Percentiles rank a stretch among this genome's conserved stretches.
These are phyloP conservation scores for Trichoderma parareesei DNA, from an alignment of 495 filamentous ascomycete genomes.

Conservation along the genomic window DNA sequence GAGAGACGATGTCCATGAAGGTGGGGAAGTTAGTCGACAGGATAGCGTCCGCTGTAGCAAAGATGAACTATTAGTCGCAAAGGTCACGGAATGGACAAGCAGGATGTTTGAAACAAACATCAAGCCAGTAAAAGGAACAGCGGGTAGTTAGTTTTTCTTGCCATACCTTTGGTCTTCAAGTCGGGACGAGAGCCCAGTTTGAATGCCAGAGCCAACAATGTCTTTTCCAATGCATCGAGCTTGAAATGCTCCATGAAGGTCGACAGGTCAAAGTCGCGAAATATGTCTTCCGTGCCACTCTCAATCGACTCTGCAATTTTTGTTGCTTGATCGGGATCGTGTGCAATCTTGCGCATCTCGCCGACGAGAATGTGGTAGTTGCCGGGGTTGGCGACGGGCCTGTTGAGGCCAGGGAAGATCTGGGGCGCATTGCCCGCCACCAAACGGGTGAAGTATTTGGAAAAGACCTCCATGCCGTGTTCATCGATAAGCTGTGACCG, in stretches of 20 bases:
- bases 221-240: slow-evolving; percentile 78
- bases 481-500: slow-evolving; percentile 70
- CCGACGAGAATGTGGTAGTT: slow-evolving; percentile 74
- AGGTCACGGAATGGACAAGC: not conserved
- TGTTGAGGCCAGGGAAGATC: slow-evolving; percentile 69
- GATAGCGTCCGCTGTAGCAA: slow-evolving; percentile 65
- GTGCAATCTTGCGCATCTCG: slow-evolving; percentile 77
- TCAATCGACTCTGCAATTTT: slow-evolving; percentile 93
- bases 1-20: slow-evolving; percentile 65
- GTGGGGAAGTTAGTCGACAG: slow-evolving; percentile 62
- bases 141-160: slow-evolving; percentile 18
- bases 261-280: slow-evolving; percentile 87
- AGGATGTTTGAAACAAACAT: not conserved
- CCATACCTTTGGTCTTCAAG: slow-evolving; percentile 77
- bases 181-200: slow-evolving; percentile 70
- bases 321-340: slow-evolving; percentile 70
- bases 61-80: not conserved
- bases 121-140: slow-evolving; percentile 15
- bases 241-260: slow-evolving; percentile 92
- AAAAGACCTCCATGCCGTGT: slow-evolving; percentile 94
- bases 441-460: slow-evolving; percentile 84
- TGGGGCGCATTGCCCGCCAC: slow-evolving; percentile 75
- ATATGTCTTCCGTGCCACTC: slow-evolving; percentile 71
- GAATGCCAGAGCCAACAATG: slow-evolving; percentile 81
- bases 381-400: slow-evolving; percentile 61